phyloP scores from a whole-genome alignment of 108 stramenopile species.

The Cyclotella atomus region DNA sequence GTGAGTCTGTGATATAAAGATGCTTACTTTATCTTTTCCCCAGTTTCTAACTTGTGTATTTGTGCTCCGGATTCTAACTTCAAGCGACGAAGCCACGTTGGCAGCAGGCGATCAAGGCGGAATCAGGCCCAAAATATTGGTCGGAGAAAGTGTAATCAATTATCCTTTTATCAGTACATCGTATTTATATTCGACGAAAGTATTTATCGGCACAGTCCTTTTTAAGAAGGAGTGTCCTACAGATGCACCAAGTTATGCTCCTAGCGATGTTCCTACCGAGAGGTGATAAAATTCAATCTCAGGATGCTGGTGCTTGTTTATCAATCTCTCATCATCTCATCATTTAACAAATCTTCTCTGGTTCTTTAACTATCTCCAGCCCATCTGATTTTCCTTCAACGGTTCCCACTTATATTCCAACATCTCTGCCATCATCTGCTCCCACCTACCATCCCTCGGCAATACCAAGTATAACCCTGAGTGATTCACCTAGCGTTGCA shows the following conservation, averaged over 20 bases:
- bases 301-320: not conserved
- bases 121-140: slow-evolving; percentile 15
- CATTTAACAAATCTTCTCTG: too few relatives aligned
- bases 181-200: slow-evolving; percentile 5
- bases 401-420: not conserved
- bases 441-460: slow-evolving; percentile 3
- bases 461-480: not conserved
- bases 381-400: not conserved
- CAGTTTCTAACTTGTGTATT: too few relatives aligned
- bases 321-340: not conserved
- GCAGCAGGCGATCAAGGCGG: not conserved
- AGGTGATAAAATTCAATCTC: not conserved
- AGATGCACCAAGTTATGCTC: slow-evolving; percentile 5
- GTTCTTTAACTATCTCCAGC: too few relatives aligned
- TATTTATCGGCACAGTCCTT: slow-evolving; percentile 18
- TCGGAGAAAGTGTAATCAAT: slow-evolving; percentile 18
- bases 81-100: not conserved
- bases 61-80: not conserved
- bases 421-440: not conserved
- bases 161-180: slow-evolving; percentile 3
- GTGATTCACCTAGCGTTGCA: not conserved
- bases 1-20: not conserved
- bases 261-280: not conserved
- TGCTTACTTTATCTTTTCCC: too few relatives aligned
- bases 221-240: slow-evolving; percentile 27